These are phyloP conservation scores for Bacidia rubella DNA, from an alignment of 495 filamentous ascomycete genomes.

Conservation along the genomic window DNA sequence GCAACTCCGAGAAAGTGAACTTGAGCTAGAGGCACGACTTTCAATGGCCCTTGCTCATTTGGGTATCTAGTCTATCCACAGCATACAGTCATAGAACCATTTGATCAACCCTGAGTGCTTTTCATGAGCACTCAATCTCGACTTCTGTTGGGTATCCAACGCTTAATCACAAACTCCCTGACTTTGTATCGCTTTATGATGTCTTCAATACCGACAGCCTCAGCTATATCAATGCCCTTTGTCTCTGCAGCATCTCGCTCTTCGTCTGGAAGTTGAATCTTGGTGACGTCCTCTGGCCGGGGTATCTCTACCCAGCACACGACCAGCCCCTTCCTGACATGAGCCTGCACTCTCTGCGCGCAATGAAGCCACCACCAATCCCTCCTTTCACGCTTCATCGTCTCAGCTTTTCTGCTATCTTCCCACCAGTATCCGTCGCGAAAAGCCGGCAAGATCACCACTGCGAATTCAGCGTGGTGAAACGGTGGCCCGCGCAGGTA, in stretches of 20 bases:
- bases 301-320: constrained; percentile 86
- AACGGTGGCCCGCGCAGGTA: constrained; percentile 95
- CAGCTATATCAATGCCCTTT: constrained; percentile 22
- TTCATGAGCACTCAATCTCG: constrained; percentile 37
- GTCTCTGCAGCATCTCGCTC: neutral
- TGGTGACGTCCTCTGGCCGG: constrained; percentile 36
- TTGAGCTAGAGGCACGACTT: neutral
- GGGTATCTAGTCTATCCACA: neutral
- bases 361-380: constrained; percentile 91
- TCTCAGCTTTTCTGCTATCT: constrained; percentile 31
- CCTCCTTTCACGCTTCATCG: constrained; percentile 34
- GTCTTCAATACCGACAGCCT: constrained; percentile 41
- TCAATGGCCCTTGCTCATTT: neutral
- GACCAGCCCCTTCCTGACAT: constrained; percentile 79
- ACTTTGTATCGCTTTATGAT: constrained; percentile 62
- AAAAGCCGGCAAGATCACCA: constrained; percentile 74
- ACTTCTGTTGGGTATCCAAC: constrained; percentile 75
- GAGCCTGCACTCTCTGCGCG: constrained; percentile 77
- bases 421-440: constrained; percentile 60
- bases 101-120: too few relatives aligned
- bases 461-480: constrained; percentile 81
- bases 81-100: neutral
- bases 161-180: constrained; percentile 64
- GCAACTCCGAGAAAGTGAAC: neutral
- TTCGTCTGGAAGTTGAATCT: constrained; percentile 1